Evolutionary conservation across 2,329 filamentous ascomycete species (phyloP).

Genomic region (Botryosphaeria agaves): DNA sequence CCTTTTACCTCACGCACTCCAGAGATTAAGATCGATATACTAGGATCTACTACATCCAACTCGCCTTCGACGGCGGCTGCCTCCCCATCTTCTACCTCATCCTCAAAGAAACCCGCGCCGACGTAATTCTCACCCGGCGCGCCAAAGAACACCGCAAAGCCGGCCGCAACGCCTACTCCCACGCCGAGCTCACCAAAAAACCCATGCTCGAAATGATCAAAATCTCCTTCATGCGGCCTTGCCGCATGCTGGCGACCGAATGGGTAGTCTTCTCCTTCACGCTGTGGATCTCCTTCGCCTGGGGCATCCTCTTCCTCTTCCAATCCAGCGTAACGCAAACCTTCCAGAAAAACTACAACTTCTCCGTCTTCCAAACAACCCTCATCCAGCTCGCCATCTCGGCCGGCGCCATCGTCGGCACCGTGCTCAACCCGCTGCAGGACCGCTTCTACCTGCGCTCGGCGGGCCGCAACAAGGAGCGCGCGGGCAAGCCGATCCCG

Average conservation of each 20-base stretch:
- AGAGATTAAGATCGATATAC: background rate
- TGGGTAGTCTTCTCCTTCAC: slow-evolving; percentile 26
- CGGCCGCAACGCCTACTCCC: slow-evolving; percentile 15
- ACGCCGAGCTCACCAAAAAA: slow-evolving; percentile 11
- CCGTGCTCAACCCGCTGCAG: slow-evolving; percentile 20
- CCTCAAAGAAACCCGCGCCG: slow-evolving; percentile 22
- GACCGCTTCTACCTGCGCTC: slow-evolving; percentile 14
- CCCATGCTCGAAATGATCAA: slow-evolving; percentile 12
- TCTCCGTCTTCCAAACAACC: slow-evolving; percentile 13
- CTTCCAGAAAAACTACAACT: slow-evolving; percentile 20
- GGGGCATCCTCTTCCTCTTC: slow-evolving; percentile 26
- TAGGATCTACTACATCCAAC: slow-evolving; percentile 28
- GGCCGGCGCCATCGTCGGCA: slow-evolving; percentile 23
- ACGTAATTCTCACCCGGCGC: slow-evolving; percentile 23
- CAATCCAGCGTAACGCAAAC: slow-evolving; percentile 23
- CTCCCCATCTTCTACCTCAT: slow-evolving; percentile 24
- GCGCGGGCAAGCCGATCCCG: slow-evolving; percentile 21
- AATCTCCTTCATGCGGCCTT: slow-evolving; percentile 22
- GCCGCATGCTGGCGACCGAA: slow-evolving; percentile 22
- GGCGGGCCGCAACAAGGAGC: slow-evolving; percentile 17
- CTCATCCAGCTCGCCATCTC: slow-evolving; percentile 24
- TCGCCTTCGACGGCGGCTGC: slow-evolving; percentile 24
- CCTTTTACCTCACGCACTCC: slow-evolving; percentile 6
- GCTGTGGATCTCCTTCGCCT: slow-evolving; percentile 26
- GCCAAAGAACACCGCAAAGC: slow-evolving; percentile 20